Base-by-base conservation (phyloP, 2,329 filamentous ascomycete species). In the Trichophyton mentagrophytes region DNA sequence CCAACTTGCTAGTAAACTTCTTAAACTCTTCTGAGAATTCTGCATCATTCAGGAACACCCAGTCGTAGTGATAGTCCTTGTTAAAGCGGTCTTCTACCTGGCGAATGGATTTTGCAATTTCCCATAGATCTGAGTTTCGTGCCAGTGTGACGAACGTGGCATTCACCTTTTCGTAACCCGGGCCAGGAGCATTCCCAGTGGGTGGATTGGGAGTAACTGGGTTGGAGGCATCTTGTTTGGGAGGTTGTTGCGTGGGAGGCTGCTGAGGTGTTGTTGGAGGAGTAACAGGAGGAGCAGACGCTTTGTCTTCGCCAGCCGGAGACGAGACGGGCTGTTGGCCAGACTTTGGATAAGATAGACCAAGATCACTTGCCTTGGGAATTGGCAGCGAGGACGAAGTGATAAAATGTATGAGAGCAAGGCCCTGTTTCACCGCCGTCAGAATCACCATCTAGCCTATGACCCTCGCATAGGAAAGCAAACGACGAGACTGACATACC, bases 21-120 rank as follows among this genome's bases (percentile, higher is more conserved):
- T 91, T 97, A 81, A 99, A 99, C 8, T 85, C 85, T 2, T 89
- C 88, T 71, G 96, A 88, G 70, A 99, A 99, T 0, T 90, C 89
- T 73, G 91, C 85, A 72, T 99, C 93, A 76, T 99, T 99, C 64
- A 99, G 79, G 78, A 99, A 99, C 59, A 99, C 92, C 95, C 95
- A 99, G 73, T 97, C 92, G 77, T 99, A 99, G 79, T 95, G 86
- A 79, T 88, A 97, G 69, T 92, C 88, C 69, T 85, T 85, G 79
- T 99, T 99, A 84, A 99, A 99, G 71, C 93, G 89, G 75, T 99
- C 93, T 77, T 99, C 93, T 61, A 99, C 85, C 71, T 96, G 89
- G 61, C 93, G 89, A 71, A 99, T 99, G 11, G 91, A 96, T 70
- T 90, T 85, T 64, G 90, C 89, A 71, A 99, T 96, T 58, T 99